Percentiles rank a stretch among this genome's conserved stretches.
These are phyloP conservation scores for Nemania bipapillata DNA, from an alignment of 2,329 filamentous ascomycete genomes.

Conservation along the genomic window DNA sequence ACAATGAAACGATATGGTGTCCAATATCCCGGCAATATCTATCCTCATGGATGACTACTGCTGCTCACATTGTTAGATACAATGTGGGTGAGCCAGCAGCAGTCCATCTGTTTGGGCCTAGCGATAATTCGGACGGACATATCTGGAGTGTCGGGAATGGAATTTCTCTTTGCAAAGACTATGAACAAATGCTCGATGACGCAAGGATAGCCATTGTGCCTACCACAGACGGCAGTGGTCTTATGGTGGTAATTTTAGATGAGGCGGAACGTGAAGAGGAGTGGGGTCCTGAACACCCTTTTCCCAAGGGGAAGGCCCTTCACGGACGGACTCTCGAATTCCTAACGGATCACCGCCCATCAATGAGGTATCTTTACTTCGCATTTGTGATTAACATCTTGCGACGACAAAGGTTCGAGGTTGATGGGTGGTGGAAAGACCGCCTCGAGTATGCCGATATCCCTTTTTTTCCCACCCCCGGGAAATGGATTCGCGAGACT, in stretches of 20 bases:
- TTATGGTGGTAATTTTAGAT: conserved; percentile 28
- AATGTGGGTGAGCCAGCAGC: conserved; percentile 29
- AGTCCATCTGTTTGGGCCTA: conserved; percentile 26
- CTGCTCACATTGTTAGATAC: conserved; percentile 31
- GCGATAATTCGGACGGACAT: conserved; percentile 23
- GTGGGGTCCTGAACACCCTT: conserved; percentile 1
- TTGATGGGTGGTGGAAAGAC: conserved; percentile 28
- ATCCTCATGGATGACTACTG: conserved; percentile 6
- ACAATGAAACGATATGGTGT: conserved; percentile 20
- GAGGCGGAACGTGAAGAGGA: conserved; percentile 19
- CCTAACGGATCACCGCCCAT: conserved; percentile 27
- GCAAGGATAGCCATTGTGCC: conserved; percentile 31
- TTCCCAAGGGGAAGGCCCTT: conserved; percentile 27
- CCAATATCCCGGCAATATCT: conserved; percentile 22
- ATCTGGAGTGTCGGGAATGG: conserved; percentile 29
- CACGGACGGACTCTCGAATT: conserved; percentile 30
- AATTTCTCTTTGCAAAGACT: conserved; percentile 10
- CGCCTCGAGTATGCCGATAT: conserved; percentile 18
- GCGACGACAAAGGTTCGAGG: conserved; percentile 24
- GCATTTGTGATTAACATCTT: conserved; percentile 30
- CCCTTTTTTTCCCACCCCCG: conserved; percentile 20
- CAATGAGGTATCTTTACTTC: conserved; percentile 31
- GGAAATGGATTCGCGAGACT: conserved; percentile 26
- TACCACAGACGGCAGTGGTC: conserved; percentile 23
- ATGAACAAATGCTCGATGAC: conserved; percentile 25